Base-by-base conservation (phyloP, 2,329 filamentous ascomycete species). In the Albifimbria verrucaria region DNA sequence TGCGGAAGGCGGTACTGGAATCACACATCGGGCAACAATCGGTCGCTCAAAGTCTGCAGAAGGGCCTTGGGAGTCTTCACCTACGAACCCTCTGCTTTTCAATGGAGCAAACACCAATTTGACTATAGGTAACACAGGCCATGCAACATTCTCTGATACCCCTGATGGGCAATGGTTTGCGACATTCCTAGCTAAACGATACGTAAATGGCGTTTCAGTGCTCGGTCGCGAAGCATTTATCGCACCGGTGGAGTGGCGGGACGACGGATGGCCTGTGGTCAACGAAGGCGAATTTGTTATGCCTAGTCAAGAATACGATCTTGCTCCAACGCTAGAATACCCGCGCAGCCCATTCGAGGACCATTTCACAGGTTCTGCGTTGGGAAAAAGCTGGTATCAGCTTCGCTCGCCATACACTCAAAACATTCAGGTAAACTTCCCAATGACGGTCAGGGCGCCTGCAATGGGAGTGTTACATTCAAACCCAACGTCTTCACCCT, bases 41-140 rank as follows among this genome's bases (percentile, higher is more conserved):
- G 51, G 25, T 15, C 50, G 55, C 4, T 57, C 55, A 17, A 50
- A 49, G 25, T 53, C 55, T 17, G 53, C 53, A 9, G 50, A 55
- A 43, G 55, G 55, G 11, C 53, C 55, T 0, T 57, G 53, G 53
- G 51, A 53, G n/a, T 49, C 50, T 0, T 55, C 69, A 1, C 71
- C 72, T 1, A 64, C 62, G 17, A 76, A 77, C 43, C 73, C 73
- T 3, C 65, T 62, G 3, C 54, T 62, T 23, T 62, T 57, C 54
- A 62, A 60, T 46, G 59, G 56, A 12, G 56, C 54, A 2, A 45
- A 59, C 28, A 48, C 49, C 45, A 55, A 57, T 20, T 52, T 62
- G 5, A 59, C 57, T 0, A 50, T 62, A n/a, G 51, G 57, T 22
- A 53, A 55, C 1, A 62, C 60, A 2, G 59, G 60, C 2, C 60